A percentile compares a stretch with the other conserved stretches of the same genome.
phyloP scores from a whole-genome alignment of 441 rosid species.

The Pelargonium australe region DNA sequence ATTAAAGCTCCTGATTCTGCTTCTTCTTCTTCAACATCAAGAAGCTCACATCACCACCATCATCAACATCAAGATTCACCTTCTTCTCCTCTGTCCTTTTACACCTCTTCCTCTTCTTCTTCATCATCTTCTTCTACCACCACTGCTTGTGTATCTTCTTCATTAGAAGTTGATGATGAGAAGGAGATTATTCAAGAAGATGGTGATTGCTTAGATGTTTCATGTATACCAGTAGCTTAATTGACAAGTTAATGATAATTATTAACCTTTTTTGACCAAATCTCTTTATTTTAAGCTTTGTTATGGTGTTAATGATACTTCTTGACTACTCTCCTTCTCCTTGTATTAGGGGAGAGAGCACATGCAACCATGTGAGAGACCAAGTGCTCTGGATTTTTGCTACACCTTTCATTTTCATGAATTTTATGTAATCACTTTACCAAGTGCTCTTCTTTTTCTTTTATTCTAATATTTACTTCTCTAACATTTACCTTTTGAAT shows the following conservation, averaged over 20 bases:
- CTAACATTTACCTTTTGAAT: no score
- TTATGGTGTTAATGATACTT: not conserved
- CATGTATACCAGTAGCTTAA: not conserved
- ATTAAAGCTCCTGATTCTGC: conserved; percentile 21
- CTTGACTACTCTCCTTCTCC: not conserved
- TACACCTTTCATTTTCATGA: not conserved
- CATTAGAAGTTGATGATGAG: not conserved
- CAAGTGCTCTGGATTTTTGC: not conserved
- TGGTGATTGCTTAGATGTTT: not conserved
- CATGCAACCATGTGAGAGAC: not conserved
- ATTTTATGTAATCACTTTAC: no score
- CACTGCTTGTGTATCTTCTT: not conserved
- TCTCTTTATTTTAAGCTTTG: not conserved
- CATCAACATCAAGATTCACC: conserved; percentile 35
- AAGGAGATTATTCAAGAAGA: not conserved
- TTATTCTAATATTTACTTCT: no score
- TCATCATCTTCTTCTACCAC: not conserved
- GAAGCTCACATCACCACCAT: not conserved
- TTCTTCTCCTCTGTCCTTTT: conserved; percentile 42
- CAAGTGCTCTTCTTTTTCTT: no score
- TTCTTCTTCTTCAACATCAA: not conserved
- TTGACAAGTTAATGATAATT: conserved; percentile 4
- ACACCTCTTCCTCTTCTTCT: conserved; percentile 38
- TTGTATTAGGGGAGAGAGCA: not conserved
- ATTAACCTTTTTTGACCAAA: not conserved